Percentiles rank a stretch among this genome's conserved stretches.
Conservation (phyloP, 2,329 filamentous ascomycete species). For the Xylaria sp. region DNA sequence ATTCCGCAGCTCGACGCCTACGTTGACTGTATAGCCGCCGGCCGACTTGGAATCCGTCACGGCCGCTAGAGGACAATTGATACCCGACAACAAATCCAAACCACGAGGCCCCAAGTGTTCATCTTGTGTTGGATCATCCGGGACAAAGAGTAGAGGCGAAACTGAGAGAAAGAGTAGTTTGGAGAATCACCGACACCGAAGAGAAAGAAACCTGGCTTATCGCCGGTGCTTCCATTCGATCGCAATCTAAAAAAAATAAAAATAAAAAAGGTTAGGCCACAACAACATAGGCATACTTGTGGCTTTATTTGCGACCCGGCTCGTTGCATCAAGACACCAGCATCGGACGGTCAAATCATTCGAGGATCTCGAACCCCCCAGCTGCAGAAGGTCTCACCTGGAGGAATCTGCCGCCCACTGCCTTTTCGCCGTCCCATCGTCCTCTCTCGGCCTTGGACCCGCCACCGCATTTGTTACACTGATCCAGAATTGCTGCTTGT, state of each 20-base stretch:
- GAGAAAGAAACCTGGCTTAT: conserved; percentile 26
- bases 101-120: conserved; percentile 31
- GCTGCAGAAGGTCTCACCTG: conserved; percentile 47
- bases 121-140: conserved; percentile 22
- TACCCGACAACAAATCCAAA: conserved; percentile 17
- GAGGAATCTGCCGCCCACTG: conserved; percentile 39
- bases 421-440: conserved; percentile 41
- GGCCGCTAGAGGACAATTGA: conserved; percentile 29
- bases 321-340: conserved; percentile 40
- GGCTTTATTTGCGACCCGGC: conserved; percentile 37
- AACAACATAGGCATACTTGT: conserved; percentile 3
- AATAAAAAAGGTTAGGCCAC: conserved; percentile 17
- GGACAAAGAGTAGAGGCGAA: conserved; percentile 40
- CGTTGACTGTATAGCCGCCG: conserved; percentile 25
- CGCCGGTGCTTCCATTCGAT: conserved; percentile 18
- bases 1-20: conserved; percentile 6
- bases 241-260: conserved; percentile 21
- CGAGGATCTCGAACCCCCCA: conserved; percentile 36
- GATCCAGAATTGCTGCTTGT: conserved; percentile 47
- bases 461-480: conserved; percentile 47
- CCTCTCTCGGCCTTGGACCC: conserved; percentile 41
- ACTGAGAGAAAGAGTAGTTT: conserved; percentile 33
- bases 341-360: conserved; percentile 37
- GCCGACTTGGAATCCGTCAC: conserved; percentile 22
- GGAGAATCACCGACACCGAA: conserved; percentile 23